Evolutionary conservation across 768 basidiomycete species (phyloP).

Genomic region (Mycena vitilis): DNA sequence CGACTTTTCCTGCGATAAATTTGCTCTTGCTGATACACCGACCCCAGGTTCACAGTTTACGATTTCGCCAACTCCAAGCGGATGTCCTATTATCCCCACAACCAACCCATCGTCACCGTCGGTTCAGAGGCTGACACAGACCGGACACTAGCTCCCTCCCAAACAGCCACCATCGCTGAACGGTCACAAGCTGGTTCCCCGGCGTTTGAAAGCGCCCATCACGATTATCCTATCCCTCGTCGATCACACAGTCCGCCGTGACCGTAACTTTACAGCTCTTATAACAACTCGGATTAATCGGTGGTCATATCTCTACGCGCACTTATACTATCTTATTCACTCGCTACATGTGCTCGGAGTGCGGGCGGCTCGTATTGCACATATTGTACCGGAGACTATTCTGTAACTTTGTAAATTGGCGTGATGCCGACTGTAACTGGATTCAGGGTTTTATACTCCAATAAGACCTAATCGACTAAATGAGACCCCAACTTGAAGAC

Average conservation of each 20-base stretch:
- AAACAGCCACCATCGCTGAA: conserved; percentile 61
- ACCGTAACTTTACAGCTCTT: conserved; percentile 29
- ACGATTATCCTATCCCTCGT: conserved; percentile 39
- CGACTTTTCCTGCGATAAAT: conserved; percentile 9
- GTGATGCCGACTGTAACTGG: no score
- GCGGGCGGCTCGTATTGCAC: conserved; percentile 20
- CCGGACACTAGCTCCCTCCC: conserved; percentile 55
- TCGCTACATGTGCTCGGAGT: conserved; percentile 26
- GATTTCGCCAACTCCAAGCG: conserved; percentile 82
- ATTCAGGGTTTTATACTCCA: no score
- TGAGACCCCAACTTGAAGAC: no score
- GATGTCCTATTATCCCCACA: conserved; percentile 90
- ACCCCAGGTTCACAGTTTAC: conserved; percentile 84
- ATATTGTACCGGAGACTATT: conserved; percentile 24
- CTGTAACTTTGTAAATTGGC: conserved; percentile 22
- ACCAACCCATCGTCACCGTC: conserved; percentile 66
- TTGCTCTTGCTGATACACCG: conserved; percentile 3
- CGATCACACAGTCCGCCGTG: conserved; percentile 26
- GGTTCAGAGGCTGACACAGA: conserved; percentile 57
- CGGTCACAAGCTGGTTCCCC: conserved; percentile 61
- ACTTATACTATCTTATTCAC: conserved; percentile 24
- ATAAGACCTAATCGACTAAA: no score
- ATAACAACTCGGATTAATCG: conserved; percentile 30
- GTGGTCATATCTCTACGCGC: conserved; percentile 13
- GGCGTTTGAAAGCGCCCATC: conserved; percentile 47